Percentiles rank a stretch among this genome's conserved stretches.
Conservation (phyloP, 1,284 basidiomycete genomes). For the Athelia sp. region DNA sequence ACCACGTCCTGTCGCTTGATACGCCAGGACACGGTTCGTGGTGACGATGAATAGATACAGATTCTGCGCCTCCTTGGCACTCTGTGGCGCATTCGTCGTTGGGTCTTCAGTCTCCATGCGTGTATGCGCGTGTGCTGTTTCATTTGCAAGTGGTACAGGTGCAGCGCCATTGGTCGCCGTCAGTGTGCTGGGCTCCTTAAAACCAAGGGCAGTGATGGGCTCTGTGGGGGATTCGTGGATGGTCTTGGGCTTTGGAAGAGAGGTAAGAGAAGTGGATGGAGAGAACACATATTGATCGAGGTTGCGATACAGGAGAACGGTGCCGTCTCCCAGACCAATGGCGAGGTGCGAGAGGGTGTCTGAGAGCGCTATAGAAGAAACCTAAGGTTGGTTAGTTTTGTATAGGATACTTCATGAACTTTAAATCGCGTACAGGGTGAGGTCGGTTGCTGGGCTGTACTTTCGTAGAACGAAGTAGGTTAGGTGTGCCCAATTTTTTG, state of each 20-base stretch:
- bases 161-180: background rate
- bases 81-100: too few relatives aligned
- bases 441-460: constrained; percentile 75
- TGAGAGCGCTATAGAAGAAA: constrained; percentile 80
- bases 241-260: constrained; percentile 76
- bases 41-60: constrained; percentile 85
- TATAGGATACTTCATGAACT: constrained; percentile 2
- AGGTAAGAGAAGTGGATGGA: constrained; percentile 52
- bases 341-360: constrained; percentile 82
- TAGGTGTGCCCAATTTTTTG: constrained; percentile 59
- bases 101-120: background rate
- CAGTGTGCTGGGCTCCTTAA: constrained; percentile 55
- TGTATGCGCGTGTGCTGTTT: background rate
- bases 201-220: constrained; percentile 89
- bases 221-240: constrained; percentile 79
- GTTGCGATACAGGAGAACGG: constrained; percentile 87
- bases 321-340: constrained; percentile 92
- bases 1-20: constrained; percentile 74
- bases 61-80: constrained; percentile 39
- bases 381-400: constrained; percentile 33
- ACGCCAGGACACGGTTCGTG: constrained; percentile 75
- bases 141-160: too few relatives aligned
- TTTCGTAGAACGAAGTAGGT: constrained; percentile 72
- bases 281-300: constrained; percentile 83
- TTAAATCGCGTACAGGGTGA: constrained; percentile 62